phyloP scores from a whole-genome alignment of 2,329 filamentous ascomycete genomes.

The Penicillium janthinellum region DNA sequence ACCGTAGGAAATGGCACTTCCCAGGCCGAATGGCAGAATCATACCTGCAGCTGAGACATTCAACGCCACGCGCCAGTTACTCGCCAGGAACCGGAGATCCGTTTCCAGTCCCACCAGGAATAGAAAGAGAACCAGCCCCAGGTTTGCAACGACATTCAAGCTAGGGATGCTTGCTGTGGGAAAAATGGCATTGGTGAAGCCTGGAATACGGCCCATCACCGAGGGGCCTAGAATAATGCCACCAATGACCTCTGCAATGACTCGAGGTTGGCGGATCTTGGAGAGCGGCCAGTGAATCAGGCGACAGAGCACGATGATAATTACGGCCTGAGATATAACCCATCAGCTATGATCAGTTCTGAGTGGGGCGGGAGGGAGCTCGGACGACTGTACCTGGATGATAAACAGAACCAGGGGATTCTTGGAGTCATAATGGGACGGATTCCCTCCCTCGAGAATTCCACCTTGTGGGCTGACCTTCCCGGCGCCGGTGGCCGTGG shows the following conservation, averaged over 20 bases:
- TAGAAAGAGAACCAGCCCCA: constrained; percentile 81
- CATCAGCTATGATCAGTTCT: not conserved
- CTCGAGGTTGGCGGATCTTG: constrained; percentile 75
- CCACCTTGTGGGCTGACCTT: constrained; percentile 60
- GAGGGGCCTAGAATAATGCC: constrained; percentile 84
- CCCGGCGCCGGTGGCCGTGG: constrained; percentile 7
- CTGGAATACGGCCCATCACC: constrained; percentile 81
- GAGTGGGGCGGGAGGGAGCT: not conserved
- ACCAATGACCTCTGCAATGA: constrained; percentile 84
- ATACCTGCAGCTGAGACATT: constrained; percentile 80
- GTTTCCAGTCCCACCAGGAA: constrained; percentile 89
- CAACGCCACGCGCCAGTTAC: constrained; percentile 78
- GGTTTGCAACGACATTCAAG: constrained; percentile 75
- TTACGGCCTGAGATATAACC: constrained; percentile 51
- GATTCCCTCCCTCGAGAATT: constrained; percentile 71
- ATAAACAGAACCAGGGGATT: constrained; percentile 77
- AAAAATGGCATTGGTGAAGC: constrained; percentile 76
- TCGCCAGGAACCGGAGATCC: constrained; percentile 73
- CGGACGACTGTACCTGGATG: constrained; percentile 61
- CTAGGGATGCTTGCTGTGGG: constrained; percentile 73
- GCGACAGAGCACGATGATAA: constrained; percentile 75
- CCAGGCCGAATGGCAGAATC: constrained; percentile 78
- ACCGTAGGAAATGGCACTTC: constrained; percentile 77
- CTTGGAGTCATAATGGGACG: constrained; percentile 66
- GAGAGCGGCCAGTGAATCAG: constrained; percentile 75